Evolutionary conservation across 768 basidiomycete species (phyloP).

Genomic region (Daedaleopsis nitida): DNA sequence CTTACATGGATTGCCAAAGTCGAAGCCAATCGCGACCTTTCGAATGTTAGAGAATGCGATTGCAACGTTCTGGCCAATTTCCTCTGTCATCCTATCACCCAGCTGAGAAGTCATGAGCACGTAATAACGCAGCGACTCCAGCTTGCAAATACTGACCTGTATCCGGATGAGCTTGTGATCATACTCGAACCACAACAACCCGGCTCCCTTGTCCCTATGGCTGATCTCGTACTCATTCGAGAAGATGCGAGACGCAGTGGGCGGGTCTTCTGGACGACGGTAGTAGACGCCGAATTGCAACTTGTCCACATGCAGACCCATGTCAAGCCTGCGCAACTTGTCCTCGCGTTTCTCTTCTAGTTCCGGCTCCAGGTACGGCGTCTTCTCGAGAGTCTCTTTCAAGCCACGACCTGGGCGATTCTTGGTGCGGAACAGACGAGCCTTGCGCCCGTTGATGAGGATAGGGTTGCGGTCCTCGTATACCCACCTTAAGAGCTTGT

Average conservation of each 20-base stretch:
- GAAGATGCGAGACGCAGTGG: conserved; percentile 40
- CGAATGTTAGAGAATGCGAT: conserved; percentile 61
- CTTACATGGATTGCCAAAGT: conserved; percentile 65
- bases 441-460: conserved; percentile 23
- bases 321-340: conserved; percentile 46
- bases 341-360: conserved; percentile 30
- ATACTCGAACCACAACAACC: conserved; percentile 63
- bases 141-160: conserved; percentile 42
- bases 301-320: conserved; percentile 54
- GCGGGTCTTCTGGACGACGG: conserved; percentile 27
- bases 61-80: conserved; percentile 50
- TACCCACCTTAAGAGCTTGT: conserved; percentile 49
- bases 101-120: conserved; percentile 41
- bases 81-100: conserved; percentile 56
- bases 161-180: conserved; percentile 68
- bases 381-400: conserved; percentile 31
- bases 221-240: conserved; percentile 71
- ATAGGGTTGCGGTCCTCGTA: conserved; percentile 31
- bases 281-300: conserved; percentile 72
- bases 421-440: conserved; percentile 20
- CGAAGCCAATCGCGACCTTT: conserved; percentile 61
- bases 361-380: conserved; percentile 34
- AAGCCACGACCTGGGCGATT: conserved; percentile 1
- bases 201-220: conserved; percentile 46
- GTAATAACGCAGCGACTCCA: neutral